phyloP scores from a whole-genome alignment of 345 rosid species.

The Raphanus raphanistrum region DNA sequence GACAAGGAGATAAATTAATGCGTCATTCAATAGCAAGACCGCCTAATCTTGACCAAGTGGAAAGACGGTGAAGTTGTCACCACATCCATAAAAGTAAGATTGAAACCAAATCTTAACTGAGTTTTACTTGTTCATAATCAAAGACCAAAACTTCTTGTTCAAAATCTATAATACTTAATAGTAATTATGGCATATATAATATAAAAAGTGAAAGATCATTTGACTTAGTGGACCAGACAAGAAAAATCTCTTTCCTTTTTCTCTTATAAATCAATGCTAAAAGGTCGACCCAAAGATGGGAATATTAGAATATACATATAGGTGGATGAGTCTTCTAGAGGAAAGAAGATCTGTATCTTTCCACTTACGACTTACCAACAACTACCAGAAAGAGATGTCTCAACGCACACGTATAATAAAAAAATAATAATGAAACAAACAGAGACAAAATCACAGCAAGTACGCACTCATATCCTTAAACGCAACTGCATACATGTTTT shows the following conservation, averaged over 20 bases:
- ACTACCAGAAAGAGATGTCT: slow-evolving; percentile 27
- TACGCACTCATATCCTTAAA: slow-evolving; percentile 4
- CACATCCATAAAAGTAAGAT: no score
- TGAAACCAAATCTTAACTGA: no score
- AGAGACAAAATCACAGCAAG: background rate
- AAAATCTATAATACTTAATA: no score
- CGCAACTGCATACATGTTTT: slow-evolving; percentile 28
- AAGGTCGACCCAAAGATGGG: background rate
- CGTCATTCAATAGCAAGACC: no score
- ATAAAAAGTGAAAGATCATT: background rate
- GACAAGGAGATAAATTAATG: no score
- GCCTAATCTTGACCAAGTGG: no score
- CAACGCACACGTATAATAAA: slow-evolving; percentile 5
- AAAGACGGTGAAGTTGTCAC: no score
- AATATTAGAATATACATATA: background rate
- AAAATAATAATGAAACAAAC: slow-evolving; percentile 1
- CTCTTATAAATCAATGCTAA: background rate
- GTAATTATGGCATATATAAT: background rate
- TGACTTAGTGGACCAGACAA: slow-evolving; percentile 14
- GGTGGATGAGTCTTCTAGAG: background rate
- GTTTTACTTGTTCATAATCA: no score
- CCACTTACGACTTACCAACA: background rate
- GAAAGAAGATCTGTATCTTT: slow-evolving; percentile 19
- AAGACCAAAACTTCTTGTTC: background rate
- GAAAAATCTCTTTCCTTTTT: background rate